These are phyloP conservation scores for Schwanniomyces pseudopolymorphus DNA, from an alignment of 805 yeast species.

Conservation along the genomic window DNA sequence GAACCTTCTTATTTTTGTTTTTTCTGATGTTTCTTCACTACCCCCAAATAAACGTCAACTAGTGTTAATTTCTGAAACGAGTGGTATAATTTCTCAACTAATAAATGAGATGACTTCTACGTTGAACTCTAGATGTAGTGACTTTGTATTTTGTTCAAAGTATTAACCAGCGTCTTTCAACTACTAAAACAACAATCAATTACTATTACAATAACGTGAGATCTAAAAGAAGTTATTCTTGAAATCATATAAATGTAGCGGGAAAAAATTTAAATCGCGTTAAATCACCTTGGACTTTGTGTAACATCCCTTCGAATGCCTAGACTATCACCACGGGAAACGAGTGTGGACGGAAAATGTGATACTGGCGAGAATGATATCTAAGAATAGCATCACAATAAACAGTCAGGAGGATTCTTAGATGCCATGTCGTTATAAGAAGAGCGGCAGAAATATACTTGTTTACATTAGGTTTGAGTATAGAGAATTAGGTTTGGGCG, in stretches of 20 bases:
- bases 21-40: background rate
- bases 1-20: background rate
- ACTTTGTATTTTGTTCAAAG: background rate
- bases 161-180: background rate
- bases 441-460: no score
- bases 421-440: no score
- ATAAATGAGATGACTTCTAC: background rate
- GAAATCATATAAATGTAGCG: background rate
- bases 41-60: background rate
- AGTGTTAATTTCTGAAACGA: background rate
- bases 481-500: background rate
- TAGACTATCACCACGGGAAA: background rate
- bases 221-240: background rate
- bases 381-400: background rate
- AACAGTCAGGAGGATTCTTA: no score
- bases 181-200: background rate
- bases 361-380: background rate
- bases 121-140: background rate
- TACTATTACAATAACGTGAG: background rate
- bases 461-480: no score
- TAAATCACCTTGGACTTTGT: constrained; percentile 1
- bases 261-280: constrained; percentile 8
- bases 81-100: background rate
- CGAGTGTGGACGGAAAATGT: background rate
- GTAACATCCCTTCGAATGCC: constrained; percentile 5